phyloP scores from a whole-genome alignment of 306 rosid species.

The Corylus avellana region DNA sequence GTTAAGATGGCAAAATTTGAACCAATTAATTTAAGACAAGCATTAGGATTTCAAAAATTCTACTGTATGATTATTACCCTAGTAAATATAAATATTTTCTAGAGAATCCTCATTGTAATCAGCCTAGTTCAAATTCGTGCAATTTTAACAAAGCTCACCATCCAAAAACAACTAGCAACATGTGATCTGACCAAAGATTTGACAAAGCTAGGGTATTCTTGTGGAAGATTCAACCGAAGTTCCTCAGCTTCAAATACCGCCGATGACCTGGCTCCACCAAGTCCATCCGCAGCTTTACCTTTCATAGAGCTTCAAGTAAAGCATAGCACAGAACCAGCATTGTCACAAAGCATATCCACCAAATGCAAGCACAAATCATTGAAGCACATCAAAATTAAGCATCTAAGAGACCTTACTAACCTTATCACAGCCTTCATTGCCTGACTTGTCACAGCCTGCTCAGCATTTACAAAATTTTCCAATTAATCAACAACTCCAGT shows the following conservation, averaged over 20 bases:
- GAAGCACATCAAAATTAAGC: conserved; percentile 2
- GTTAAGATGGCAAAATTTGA: background rate
- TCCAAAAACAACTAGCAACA: conserved; percentile 88
- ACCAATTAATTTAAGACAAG: too few species aligned
- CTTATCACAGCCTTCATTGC: conserved; percentile 48
- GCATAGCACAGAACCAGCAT: background rate
- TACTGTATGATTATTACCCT: too few species aligned
- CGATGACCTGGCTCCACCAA: conserved; percentile 71
- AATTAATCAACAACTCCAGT: conserved; percentile 10
- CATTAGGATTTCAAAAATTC: too few species aligned
- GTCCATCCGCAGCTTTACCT: conserved; percentile 49
- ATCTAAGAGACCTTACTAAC: conserved; percentile 40
- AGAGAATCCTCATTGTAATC: background rate
- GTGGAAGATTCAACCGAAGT: conserved; percentile 48
- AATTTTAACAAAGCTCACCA: conserved; percentile 50
- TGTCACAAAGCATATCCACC: conserved; percentile 21
- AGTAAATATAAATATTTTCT: too few species aligned
- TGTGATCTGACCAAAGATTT: conserved; percentile 88
- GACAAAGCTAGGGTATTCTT: conserved; percentile 73
- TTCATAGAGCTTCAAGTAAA: conserved; percentile 48
- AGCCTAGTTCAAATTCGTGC: background rate
- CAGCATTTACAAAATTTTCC: conserved; percentile 34
- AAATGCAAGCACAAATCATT: background rate
- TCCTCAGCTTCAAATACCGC: conserved; percentile 75
- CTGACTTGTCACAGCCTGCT: conserved; percentile 48